Conservation (phyloP, 495 filamentous ascomycete species). For the Chaetomium fimeti region DNA sequence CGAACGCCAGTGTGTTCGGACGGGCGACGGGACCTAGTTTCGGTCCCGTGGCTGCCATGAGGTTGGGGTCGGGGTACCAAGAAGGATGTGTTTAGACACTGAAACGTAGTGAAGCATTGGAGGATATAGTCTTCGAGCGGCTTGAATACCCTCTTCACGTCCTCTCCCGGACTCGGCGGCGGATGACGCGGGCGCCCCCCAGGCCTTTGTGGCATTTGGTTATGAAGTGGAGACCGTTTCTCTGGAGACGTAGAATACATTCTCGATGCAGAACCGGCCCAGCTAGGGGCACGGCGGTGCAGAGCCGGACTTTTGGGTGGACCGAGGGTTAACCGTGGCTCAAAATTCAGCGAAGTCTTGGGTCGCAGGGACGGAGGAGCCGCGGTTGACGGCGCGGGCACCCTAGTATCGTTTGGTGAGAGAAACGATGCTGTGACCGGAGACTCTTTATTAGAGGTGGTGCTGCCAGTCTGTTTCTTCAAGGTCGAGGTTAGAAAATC, state of each 20-base stretch:
- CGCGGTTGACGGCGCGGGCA: background rate
- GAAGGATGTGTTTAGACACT: conserved; percentile 74
- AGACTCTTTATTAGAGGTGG: conserved; percentile 6
- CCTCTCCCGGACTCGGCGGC: conserved; percentile 28
- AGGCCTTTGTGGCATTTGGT: conserved; percentile 8
- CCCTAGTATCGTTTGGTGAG: conserved; percentile 2
- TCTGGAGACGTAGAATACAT: conserved; percentile 46
- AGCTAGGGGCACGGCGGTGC: conserved; percentile 37
- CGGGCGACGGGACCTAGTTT: conserved; percentile 24
- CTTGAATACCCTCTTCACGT: conserved; percentile 58
- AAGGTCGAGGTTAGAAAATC: conserved; percentile 28
- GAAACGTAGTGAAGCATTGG: conserved; percentile 62
- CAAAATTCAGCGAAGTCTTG: conserved; percentile 1
- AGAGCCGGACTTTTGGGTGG: conserved; percentile 12
- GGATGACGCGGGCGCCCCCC: conserved; percentile 21
- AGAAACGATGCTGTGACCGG: background rate
- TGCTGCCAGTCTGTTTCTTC: conserved; percentile 13
- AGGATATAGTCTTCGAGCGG: conserved; percentile 75
- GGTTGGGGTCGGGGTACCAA: conserved; percentile 40
- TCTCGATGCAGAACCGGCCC: conserved; percentile 26
- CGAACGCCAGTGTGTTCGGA: conserved; percentile 25
- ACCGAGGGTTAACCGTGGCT: conserved; percentile 5
- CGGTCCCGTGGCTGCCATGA: conserved; percentile 11
- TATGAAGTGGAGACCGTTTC: conserved; percentile 26
- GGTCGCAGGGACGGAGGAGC: conserved; percentile 8